Evolutionary conservation across 768 basidiomycete species (phyloP).

Genomic region (Suillus subalutaceus): DNA sequence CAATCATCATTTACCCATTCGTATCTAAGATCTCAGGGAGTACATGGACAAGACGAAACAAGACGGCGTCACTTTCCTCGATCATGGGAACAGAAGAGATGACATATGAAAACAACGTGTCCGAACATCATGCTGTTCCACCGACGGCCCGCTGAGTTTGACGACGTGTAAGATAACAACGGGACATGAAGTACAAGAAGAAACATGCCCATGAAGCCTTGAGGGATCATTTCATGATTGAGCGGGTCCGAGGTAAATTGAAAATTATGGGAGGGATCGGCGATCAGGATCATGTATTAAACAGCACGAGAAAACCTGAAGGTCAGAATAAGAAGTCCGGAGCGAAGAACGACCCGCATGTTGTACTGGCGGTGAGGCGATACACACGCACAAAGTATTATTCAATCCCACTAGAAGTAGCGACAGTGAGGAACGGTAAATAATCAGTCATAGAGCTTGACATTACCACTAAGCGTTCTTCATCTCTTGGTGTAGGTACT

Average conservation of each 20-base stretch:
- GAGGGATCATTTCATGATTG: slow-evolving; percentile 26
- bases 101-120: slow-evolving; percentile 37
- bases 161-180: slow-evolving; percentile 30
- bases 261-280: slow-evolving; percentile 23
- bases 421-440: slow-evolving; percentile 30
- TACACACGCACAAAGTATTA: slow-evolving; percentile 23
- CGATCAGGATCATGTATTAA: slow-evolving; percentile 29
- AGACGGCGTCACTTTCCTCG: slow-evolving; percentile 23
- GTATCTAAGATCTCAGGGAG: slow-evolving; percentile 6
- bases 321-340: slow-evolving; percentile 25
- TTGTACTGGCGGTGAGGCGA: slow-evolving; percentile 25
- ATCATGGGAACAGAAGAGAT: slow-evolving; percentile 29
- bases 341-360: slow-evolving; percentile 23
- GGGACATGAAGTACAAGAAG: slow-evolving; percentile 25
- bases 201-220: slow-evolving; percentile 27
- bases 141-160: slow-evolving; percentile 20
- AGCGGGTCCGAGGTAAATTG: slow-evolving; percentile 37
- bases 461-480: slow-evolving; percentile 49
- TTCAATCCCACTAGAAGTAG: slow-evolving; percentile 47
- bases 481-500: slow-evolving; percentile 41
- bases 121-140: slow-evolving; percentile 31
- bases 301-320: slow-evolving; percentile 39
- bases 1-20: slow-evolving; percentile 17
- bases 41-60: slow-evolving; percentile 13
- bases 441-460: slow-evolving; percentile 21